Percentiles rank a stretch among this genome's conserved stretches.
Evolutionary conservation across 1,284 basidiomycete genomes (phyloP).

Genomic region (Sphaerobolus stellatus): DNA sequence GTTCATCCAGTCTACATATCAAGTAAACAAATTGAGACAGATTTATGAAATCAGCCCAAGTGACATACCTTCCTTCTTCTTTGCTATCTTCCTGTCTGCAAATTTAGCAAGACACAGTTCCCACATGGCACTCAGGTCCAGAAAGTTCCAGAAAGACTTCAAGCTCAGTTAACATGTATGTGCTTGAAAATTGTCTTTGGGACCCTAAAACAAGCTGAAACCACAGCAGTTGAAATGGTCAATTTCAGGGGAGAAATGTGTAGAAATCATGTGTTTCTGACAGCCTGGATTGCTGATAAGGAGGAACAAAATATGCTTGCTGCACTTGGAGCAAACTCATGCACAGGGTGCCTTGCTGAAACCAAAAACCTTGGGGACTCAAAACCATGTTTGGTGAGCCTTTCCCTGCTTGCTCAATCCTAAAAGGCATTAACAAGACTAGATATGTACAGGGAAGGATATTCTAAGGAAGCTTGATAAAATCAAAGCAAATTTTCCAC

Average conservation of each 20-base stretch:
- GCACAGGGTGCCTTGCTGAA: neutral
- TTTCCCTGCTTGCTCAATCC: no score
- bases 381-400: no score
- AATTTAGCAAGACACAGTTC: constrained; percentile 5
- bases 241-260: neutral
- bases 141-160: constrained; percentile 3
- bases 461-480: no score
- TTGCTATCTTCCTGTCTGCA: constrained; percentile 2
- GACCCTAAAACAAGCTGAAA: no score
- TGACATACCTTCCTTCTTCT: constrained; percentile 1
- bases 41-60: constrained; percentile 1
- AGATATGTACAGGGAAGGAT: no score
- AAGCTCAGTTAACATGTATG: constrained; percentile 1
- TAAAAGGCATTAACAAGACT: no score
- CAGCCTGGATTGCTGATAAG: constrained; percentile 1
- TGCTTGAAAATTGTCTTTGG: constrained; percentile 5
- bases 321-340: constrained; percentile 1
- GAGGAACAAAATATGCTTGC: constrained; percentile 4
- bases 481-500: no score
- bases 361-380: neutral
- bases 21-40: neutral
- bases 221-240: neutral
- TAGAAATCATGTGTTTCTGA: neutral
- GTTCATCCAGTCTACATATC: constrained; percentile 9
- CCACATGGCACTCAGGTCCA: neutral